Evolutionary conservation across 2,329 filamentous ascomycete species (phyloP), one percentile per base, ranked within the genome.

Genomic region (Aschersonia sp.): DNA sequence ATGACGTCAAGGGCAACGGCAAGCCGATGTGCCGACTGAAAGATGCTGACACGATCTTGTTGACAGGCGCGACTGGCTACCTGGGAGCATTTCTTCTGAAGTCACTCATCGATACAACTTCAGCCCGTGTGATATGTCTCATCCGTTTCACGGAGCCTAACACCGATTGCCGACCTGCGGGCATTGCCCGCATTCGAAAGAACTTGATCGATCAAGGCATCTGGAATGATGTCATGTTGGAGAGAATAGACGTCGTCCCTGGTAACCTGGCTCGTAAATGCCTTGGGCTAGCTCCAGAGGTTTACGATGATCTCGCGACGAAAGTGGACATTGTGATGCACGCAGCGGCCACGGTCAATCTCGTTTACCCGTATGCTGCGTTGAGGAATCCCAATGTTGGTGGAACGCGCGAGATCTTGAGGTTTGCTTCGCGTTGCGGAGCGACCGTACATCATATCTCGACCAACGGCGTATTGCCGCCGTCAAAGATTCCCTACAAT

Each of bases 291-390:
- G 72, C 79, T 0, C 73, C 76, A 0, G 76, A 82, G 9, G 71
- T 68, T 0, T 89, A 87, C 54, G 73, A 81, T 30, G 72, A 80
- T 31, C 70, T 89, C 5, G 80, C 80, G 1, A 62, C 68, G 9
- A 75, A 79, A 5, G 72, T 86, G 1, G 72, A 89, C 51, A 84
- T 88, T 38, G 82, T 91, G 49, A 71, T 89, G 1, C 85, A 91
- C 59, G 82, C 84, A 38, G 85, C 80, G 30, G 85, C 85, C 4
- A 85, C 81, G 1, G 85, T 91, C 57, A 88, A 88, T 59, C 68
- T 91, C 45, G 84, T 91, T 0, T 89, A 91, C 54, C 85, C 85
- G 0, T 89, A 89, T 54, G 85, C 85, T 42, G 82, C 84, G 0
- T 68, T 91, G 54, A 75, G 84, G 47, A 77, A 74, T 46, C 77